These are phyloP conservation scores for Ampelocalamus luodianensis DNA, from an alignment of 176 grass and related monocot genomes.

Conservation along the genomic window DNA sequence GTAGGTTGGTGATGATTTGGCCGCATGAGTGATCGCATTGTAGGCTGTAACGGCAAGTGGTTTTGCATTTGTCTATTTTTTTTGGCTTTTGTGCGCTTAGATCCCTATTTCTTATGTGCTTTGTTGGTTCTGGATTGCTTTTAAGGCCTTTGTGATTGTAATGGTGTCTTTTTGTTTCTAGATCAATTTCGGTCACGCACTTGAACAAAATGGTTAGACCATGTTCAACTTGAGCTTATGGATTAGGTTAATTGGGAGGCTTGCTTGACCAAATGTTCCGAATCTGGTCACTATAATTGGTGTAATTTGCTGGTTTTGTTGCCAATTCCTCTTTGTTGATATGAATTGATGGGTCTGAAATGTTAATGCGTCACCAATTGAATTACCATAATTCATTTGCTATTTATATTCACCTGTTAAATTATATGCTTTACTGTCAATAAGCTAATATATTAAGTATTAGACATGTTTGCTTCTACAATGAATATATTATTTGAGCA, in stretches of 20 bases:
- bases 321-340: background rate
- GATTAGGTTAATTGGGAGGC: background rate
- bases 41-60: background rate
- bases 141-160: background rate
- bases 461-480: background rate
- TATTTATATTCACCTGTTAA: background rate
- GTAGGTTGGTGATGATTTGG: background rate
- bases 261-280: slow-evolving; percentile 29
- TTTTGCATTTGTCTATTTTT: background rate
- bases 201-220: background rate
- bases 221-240: background rate
- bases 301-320: background rate
- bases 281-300: background rate
- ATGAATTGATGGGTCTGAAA: slow-evolving; percentile 1
- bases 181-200: background rate
- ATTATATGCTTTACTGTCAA: background rate
- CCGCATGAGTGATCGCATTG: slow-evolving; percentile 9
- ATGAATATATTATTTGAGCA: background rate
- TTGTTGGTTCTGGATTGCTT: background rate
- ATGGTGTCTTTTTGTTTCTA: background rate
- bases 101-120: background rate
- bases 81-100: background rate
- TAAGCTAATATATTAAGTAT: background rate
- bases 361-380: background rate
- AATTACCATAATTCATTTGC: background rate